These are phyloP conservation scores for Hansenula lynferdii DNA, from an alignment of 1,139 yeast genomes.

Conservation along the genomic window DNA sequence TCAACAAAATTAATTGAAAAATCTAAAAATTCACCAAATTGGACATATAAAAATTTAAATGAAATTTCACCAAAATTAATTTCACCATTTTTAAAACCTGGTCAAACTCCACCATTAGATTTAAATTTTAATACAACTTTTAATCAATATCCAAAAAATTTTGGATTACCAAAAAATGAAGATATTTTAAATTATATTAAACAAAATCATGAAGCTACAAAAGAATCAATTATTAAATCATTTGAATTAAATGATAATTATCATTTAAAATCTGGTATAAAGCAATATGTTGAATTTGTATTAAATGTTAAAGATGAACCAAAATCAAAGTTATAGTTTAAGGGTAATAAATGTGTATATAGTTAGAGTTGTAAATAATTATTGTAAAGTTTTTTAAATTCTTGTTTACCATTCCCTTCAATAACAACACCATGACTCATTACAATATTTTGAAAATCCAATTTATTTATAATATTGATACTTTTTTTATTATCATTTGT, in stretches of 20 bases:
- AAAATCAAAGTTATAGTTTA: neutral
- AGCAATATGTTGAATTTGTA: neutral
- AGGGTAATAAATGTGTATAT: neutral
- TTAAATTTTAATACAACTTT: constrained; percentile 48
- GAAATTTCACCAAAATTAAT: constrained; percentile 25
- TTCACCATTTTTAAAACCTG: constrained; percentile 21
- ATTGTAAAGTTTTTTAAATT: too few species aligned
- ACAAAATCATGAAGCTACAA: constrained; percentile 8
- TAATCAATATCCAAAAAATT: constrained; percentile 63
- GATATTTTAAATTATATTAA: constrained; percentile 15
- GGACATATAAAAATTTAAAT: constrained; percentile 33
- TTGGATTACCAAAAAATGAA: constrained; percentile 66
- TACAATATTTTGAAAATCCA: too few species aligned
- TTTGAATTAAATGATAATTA: neutral
- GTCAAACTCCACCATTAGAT: constrained; percentile 28
- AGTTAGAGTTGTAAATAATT: too few species aligned
- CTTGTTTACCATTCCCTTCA: too few species aligned
- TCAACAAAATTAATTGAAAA: constrained; percentile 63
- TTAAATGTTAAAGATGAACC: neutral
- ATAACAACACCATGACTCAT: too few species aligned
- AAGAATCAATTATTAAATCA: neutral
- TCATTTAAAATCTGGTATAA: neutral
- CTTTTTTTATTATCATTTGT: too few species aligned
- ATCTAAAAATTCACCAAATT: constrained; percentile 45
- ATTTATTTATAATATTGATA: too few species aligned